These are phyloP conservation scores for Bipolaris oryzae DNA, from an alignment of 2,329 filamentous ascomycete genomes.

Conservation along the genomic window DNA sequence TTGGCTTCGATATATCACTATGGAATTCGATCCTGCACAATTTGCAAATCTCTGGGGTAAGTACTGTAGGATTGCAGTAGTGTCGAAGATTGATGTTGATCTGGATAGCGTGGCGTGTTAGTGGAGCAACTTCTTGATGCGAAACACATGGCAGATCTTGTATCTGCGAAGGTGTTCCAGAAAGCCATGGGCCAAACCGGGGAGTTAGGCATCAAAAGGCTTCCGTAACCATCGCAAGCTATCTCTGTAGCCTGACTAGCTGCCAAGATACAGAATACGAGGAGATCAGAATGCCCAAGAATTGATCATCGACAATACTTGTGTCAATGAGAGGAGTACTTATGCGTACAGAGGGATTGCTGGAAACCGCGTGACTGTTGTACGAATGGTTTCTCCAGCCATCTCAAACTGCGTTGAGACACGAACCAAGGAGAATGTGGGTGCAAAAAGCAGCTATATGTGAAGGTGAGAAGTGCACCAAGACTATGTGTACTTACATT, in stretches of 20 bases:
- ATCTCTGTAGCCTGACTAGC: not conserved
- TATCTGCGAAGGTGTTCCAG: not conserved
- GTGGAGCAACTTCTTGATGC: not conserved
- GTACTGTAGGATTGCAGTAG: not conserved
- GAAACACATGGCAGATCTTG: constrained; percentile 1
- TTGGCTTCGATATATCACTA: too few relatives aligned
- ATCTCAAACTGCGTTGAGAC: too few relatives aligned
- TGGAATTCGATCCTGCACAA: too few relatives aligned
- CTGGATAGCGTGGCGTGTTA: not conserved
- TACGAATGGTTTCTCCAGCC: not conserved
- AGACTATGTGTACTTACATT: too few relatives aligned
- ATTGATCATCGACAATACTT: too few relatives aligned
- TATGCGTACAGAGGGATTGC: too few relatives aligned
- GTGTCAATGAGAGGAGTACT: too few relatives aligned
- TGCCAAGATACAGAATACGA: not conserved
- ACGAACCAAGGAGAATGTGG: too few relatives aligned
- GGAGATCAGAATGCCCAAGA: not conserved
- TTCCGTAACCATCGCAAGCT: not conserved
- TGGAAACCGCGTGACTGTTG: not conserved
- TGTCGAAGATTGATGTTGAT: not conserved
- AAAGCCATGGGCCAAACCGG: not conserved
- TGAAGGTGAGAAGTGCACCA: too few relatives aligned
- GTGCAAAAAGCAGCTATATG: too few relatives aligned
- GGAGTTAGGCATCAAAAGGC: not conserved
- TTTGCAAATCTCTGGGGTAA: too few relatives aligned